Conservation (phyloP, 1,284 basidiomycete species). For the Leccinum pallidistipes region DNA sequence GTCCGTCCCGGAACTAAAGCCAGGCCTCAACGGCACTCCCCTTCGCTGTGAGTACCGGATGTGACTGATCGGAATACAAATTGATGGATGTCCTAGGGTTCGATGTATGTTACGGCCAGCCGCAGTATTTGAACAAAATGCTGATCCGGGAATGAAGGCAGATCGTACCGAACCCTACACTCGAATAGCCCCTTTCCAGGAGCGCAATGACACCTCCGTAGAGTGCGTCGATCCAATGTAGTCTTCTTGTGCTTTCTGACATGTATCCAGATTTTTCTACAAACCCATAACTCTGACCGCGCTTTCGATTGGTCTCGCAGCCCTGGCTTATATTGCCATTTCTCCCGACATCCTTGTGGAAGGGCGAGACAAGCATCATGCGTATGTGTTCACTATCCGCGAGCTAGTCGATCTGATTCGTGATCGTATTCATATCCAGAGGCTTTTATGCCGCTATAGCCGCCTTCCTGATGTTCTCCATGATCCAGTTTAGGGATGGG, state of each 20-base stretch:
- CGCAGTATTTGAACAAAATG: conserved; percentile 6
- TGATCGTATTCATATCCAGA: conserved; percentile 37
- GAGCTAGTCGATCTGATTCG: conserved; percentile 5
- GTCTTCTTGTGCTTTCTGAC: background rate
- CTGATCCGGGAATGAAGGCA: conserved; percentile 48
- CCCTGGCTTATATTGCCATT: conserved; percentile 76
- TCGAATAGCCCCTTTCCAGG: conserved; percentile 76
- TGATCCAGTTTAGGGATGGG: conserved; percentile 84
- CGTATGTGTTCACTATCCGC: conserved; percentile 49
- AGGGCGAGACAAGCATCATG: conserved; percentile 72
- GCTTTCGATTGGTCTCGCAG: conserved; percentile 59
- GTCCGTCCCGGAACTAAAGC: conserved; percentile 36
- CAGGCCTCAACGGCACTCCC: conserved; percentile 40
- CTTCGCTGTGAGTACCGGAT: conserved; percentile 39
- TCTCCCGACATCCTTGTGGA: conserved; percentile 78
- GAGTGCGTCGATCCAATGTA: conserved; percentile 51
- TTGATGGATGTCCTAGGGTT: conserved; percentile 39
- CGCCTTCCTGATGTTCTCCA: conserved; percentile 75
- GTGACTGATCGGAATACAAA: background rate
- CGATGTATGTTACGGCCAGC: conserved; percentile 40
- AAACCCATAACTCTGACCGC: conserved; percentile 76
- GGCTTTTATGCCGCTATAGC: conserved; percentile 70
- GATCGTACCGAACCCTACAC: conserved; percentile 81
- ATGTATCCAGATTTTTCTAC: conserved; percentile 69
- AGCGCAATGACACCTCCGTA: conserved; percentile 75